Conservation (phyloP, 1,139 yeast genomes). For the Taphrina wiesneri region DNA sequence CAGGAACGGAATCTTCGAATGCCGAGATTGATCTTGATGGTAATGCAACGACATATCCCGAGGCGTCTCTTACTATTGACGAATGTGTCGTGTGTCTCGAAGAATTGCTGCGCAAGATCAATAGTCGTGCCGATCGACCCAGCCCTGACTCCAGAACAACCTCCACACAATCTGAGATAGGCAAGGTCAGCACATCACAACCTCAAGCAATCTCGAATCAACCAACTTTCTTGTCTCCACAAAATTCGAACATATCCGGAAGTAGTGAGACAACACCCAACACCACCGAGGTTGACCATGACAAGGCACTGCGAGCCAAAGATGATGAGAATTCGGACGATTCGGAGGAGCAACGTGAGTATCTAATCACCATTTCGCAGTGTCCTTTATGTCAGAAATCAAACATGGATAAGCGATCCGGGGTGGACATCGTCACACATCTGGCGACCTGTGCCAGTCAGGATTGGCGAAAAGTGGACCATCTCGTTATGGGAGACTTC, state of each 20-base stretch:
- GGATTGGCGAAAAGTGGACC: constrained; percentile 71
- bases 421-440: constrained; percentile 75
- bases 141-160: not conserved
- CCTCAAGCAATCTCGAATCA: not conserved
- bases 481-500: constrained; percentile 65
- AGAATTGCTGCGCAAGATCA: constrained; percentile 43
- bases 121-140: not conserved
- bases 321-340: not conserved
- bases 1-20: constrained; percentile 45
- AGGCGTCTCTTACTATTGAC: constrained; percentile 57
- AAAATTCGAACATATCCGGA: not conserved
- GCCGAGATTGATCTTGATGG: constrained; percentile 16
- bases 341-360: constrained; percentile 42
- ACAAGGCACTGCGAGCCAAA: not conserved
- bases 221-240: not conserved
- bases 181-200: not conserved
- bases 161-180: not conserved
- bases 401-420: constrained; percentile 57
- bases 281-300: not conserved
- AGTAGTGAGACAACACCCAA: not conserved
- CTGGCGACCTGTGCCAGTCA: constrained; percentile 82
- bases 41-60: constrained; percentile 41
- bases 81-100: constrained; percentile 64
- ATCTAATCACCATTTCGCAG: constrained; percentile 59
- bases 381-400: constrained; percentile 79